phyloP scores from a whole-genome alignment of 129 eudicot species.

The Flaveria bidentis region DNA sequence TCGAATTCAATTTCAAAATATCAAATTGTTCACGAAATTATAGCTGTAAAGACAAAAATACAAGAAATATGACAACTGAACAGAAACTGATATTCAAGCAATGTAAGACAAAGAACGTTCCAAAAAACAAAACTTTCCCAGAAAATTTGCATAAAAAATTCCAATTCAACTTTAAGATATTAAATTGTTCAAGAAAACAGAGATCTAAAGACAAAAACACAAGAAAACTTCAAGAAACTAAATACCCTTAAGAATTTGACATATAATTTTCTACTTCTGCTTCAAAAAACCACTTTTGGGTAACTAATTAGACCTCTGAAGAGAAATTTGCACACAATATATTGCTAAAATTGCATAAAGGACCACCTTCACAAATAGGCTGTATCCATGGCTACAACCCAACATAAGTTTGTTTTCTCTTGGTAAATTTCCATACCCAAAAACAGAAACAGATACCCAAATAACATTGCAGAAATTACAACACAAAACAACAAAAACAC shows the following conservation, averaged over 20 bases:
- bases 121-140: too few species aligned
- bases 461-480: background rate
- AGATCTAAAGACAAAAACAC: conserved; percentile 13
- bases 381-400: background rate
- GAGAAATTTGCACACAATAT: background rate
- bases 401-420: background rate
- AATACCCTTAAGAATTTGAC: background rate
- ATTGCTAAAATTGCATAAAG: background rate
- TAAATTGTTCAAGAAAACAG: too few species aligned
- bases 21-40: too few species aligned
- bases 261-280: conserved; percentile 12
- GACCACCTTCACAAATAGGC: conserved; percentile 1
- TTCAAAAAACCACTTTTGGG: conserved; percentile 7
- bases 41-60: too few species aligned
- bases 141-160: too few species aligned
- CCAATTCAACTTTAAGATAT: too few species aligned
- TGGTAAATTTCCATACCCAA: background rate
- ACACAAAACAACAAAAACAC: conserved; percentile 4
- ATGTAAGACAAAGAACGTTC: too few species aligned
- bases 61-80: too few species aligned
- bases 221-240: conserved; percentile 10
- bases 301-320: conserved; percentile 12
- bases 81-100: too few species aligned
- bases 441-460: background rate
- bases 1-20: too few species aligned